Conservation (phyloP, 371 early-diverging fungal species). For the Ordospora pajunii region DNA sequence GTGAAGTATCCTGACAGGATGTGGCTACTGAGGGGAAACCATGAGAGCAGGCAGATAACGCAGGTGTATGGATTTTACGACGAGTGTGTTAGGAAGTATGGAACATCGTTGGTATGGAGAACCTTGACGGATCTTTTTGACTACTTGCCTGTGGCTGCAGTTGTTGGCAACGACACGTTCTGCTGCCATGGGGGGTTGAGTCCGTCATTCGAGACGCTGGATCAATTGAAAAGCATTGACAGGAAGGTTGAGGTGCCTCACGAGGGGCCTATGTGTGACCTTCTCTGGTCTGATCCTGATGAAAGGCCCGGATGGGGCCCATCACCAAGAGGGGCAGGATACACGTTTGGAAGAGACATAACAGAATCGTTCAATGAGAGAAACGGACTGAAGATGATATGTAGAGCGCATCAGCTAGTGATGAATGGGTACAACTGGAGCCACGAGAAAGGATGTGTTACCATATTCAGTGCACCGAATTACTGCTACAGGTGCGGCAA, state of each 20-base stretch:
- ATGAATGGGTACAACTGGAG: slow-evolving; percentile 98
- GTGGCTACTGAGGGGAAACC: slow-evolving; percentile 94
- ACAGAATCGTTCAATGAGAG: slow-evolving; percentile 84
- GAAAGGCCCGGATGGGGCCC: slow-evolving; percentile 93
- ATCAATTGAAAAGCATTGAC: slow-evolving; percentile 86
- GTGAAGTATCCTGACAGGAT: slow-evolving; percentile 84
- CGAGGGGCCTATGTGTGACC: slow-evolving; percentile 92
- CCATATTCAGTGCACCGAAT: slow-evolving; percentile 96
- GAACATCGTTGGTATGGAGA: slow-evolving; percentile 93
- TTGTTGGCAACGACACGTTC: slow-evolving; percentile 82
- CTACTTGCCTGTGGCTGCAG: slow-evolving; percentile 86
- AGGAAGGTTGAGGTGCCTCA: slow-evolving; percentile 94
- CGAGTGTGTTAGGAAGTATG: slow-evolving; percentile 94
- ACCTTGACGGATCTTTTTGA: slow-evolving; percentile 94
- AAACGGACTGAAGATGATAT: slow-evolving; percentile 86
- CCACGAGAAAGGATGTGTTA: slow-evolving; percentile 90
- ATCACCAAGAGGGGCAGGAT: slow-evolving; percentile 93
- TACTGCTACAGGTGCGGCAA: slow-evolving; percentile 98
- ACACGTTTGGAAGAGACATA: slow-evolving; percentile 87
- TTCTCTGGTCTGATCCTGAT: slow-evolving; percentile 98
- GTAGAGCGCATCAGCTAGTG: slow-evolving; percentile 96
- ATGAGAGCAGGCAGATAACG: slow-evolving; percentile 93
- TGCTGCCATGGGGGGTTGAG: slow-evolving; percentile 98
- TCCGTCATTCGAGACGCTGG: slow-evolving; percentile 86
- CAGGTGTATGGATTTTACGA: slow-evolving; percentile 99